Evolutionary conservation across 768 basidiomycete species (phyloP).

Genomic region (Antrodiella citrinella): DNA sequence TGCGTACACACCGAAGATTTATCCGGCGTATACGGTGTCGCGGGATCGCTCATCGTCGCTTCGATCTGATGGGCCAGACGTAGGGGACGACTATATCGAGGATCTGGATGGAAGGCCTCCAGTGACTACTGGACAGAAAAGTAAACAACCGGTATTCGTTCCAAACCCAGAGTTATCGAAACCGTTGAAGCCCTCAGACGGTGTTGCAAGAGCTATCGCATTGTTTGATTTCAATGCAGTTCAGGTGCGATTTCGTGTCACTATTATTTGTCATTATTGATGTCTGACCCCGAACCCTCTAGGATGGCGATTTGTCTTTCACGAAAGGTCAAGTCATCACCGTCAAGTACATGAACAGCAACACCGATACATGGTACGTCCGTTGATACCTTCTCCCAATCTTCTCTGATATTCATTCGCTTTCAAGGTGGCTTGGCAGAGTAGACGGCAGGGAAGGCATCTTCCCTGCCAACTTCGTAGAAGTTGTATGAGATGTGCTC

Average conservation of each 20-base stretch:
- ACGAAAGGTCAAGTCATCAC: slow-evolving; percentile 67
- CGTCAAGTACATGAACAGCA: slow-evolving; percentile 61
- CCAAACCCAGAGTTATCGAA: slow-evolving; percentile 41
- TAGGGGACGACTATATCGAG: slow-evolving; percentile 8
- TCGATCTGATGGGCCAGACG: slow-evolving; percentile 11
- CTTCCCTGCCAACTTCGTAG: slow-evolving; percentile 84
- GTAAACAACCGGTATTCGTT: slow-evolving; percentile 28
- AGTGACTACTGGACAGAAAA: slow-evolving; percentile 3
- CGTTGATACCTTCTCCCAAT: background rate
- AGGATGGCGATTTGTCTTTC: slow-evolving; percentile 73
- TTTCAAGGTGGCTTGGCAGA: slow-evolving; percentile 71
- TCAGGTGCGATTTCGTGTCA: slow-evolving; percentile 37
- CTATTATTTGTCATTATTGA: background rate
- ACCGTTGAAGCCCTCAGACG: slow-evolving; percentile 46
- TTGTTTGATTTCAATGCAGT: slow-evolving; percentile 67
- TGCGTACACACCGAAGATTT: slow-evolving; percentile 18
- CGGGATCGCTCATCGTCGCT: slow-evolving; percentile 1
- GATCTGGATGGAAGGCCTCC: slow-evolving; percentile 5
- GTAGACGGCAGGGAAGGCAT: slow-evolving; percentile 50
- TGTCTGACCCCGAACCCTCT: slow-evolving; percentile 6
- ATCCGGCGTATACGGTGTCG: slow-evolving; percentile 9
- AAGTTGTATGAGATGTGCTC: slow-evolving; percentile 47
- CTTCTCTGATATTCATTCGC: slow-evolving; percentile 1
- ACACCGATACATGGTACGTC: slow-evolving; percentile 64
- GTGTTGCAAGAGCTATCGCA: slow-evolving; percentile 66